phyloP scores from a whole-genome alignment of 805 yeast genomes.

The Kurtzmaniella fragi region DNA sequence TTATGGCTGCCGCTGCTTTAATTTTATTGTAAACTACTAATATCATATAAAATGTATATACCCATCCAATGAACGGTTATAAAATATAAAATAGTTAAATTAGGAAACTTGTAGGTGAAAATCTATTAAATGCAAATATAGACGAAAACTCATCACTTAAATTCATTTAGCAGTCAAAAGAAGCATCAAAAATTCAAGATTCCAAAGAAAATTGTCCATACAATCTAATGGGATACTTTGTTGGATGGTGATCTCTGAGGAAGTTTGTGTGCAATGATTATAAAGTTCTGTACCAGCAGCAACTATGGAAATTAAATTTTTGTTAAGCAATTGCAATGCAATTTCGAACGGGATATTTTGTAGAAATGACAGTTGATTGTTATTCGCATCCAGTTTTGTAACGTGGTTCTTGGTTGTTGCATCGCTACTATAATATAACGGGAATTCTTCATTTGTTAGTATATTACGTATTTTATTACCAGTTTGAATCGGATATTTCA shows the following conservation, averaged over 20 bases:
- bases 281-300: constrained; percentile 14
- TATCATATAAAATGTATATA: constrained; percentile 1
- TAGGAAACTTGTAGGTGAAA: too few species aligned
- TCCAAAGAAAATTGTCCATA: constrained; percentile 38
- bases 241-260: not conserved
- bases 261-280: constrained; percentile 1
- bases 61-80: too few species aligned
- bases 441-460: constrained; percentile 14
- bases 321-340: constrained; percentile 27
- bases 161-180: constrained; percentile 22
- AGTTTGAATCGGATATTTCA: constrained; percentile 24
- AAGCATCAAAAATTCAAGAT: constrained; percentile 28
- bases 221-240: constrained; percentile 31
- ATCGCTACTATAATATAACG: constrained; percentile 1
- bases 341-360: constrained; percentile 25
- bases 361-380: constrained; percentile 3
- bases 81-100: too few species aligned
- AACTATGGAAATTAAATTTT: constrained; percentile 23
- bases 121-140: not conserved
- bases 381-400: not conserved
- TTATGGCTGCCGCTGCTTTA: constrained; percentile 29
- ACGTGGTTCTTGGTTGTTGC: not conserved
- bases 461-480: constrained; percentile 18
- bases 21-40: constrained; percentile 23
- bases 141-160: not conserved